Percentiles rank a stretch among this genome's conserved stretches.
Conservation (phyloP, 306 rosid genomes). For the Lagenaria siceraria region DNA sequence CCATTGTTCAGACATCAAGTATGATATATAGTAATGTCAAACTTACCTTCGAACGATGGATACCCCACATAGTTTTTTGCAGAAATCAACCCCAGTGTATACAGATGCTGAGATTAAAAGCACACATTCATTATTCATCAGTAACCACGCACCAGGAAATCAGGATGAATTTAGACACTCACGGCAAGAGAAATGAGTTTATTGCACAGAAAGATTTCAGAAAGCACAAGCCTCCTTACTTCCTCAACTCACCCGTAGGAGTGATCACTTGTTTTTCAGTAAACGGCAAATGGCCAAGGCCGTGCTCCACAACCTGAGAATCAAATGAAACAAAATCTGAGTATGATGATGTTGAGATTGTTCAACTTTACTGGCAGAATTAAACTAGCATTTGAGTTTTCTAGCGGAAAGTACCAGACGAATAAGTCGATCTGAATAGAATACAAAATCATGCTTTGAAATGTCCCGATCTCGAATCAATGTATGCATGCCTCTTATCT, state of each 20-base stretch:
- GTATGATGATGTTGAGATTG: not conserved
- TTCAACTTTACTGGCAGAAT: not conserved
- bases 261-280: constrained; percentile 93
- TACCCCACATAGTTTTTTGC: constrained; percentile 94
- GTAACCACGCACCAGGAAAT: not conserved
- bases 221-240: not conserved
- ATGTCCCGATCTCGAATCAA: constrained; percentile 79
- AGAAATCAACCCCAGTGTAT: constrained; percentile 94
- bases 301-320: constrained; percentile 93
- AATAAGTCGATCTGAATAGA: constrained; percentile 93
- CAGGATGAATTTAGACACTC: not conserved
- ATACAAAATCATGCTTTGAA: constrained; percentile 89
- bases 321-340: constrained; percentile 1
- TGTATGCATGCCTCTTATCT: constrained; percentile 98
- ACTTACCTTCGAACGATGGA: constrained; percentile 94
- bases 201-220: not conserved
- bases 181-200: not conserved
- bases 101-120: constrained; percentile 48
- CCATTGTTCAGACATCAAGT: constrained; percentile 7
- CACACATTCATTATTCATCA: not conserved
- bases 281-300: constrained; percentile 93
- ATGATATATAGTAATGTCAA: constrained; percentile 34
- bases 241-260: constrained; percentile 59
- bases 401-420: constrained; percentile 50
- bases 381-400: not conserved